Evolutionary conservation across 2,329 filamentous ascomycete species (phyloP).

Genomic region (Didymella keratinophila): DNA sequence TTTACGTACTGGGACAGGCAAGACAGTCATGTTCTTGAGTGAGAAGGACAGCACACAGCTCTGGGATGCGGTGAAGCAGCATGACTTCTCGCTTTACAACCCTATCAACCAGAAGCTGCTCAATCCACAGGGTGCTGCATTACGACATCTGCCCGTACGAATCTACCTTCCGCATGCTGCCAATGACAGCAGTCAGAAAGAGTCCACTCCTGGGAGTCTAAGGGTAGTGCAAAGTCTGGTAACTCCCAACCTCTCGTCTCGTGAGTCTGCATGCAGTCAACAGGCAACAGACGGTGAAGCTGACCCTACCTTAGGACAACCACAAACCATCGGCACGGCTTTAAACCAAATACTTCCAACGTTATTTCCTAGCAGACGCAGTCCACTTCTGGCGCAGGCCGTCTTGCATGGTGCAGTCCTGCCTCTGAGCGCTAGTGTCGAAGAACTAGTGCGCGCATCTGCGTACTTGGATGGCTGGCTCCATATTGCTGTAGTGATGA

Average conservation of each 20-base stretch:
- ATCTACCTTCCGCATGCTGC: conserved; percentile 73
- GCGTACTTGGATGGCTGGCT: conserved; percentile 94
- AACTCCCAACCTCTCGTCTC: conserved; percentile 57
- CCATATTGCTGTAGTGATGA: conserved; percentile 79
- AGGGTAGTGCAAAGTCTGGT: conserved; percentile 75
- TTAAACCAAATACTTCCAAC: conserved; percentile 78
- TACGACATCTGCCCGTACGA: conserved; percentile 86
- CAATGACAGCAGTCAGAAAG: conserved; percentile 31
- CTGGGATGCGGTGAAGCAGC: conserved; percentile 81
- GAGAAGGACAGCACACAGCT: conserved; percentile 83
- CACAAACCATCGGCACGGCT: conserved; percentile 77
- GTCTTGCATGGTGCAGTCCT: conserved; percentile 85
- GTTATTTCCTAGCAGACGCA: conserved; percentile 86
- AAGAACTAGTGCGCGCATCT: conserved; percentile 82
- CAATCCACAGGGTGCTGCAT: conserved; percentile 69
- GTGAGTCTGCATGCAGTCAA: conserved; percentile 31
- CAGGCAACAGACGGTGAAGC: conserved; percentile 23
- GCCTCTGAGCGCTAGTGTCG: conserved; percentile 79
- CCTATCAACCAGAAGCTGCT: conserved; percentile 80
- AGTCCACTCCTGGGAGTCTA: conserved; percentile 50
- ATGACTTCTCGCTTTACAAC: conserved; percentile 76
- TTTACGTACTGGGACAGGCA: conserved; percentile 84
- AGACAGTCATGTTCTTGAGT: conserved; percentile 87
- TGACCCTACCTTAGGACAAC: conserved; percentile 52
- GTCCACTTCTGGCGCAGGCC: conserved; percentile 82